phyloP scores from a whole-genome alignment of 176 grass and related monocot genomes.

The Coix lacrymajobi region DNA sequence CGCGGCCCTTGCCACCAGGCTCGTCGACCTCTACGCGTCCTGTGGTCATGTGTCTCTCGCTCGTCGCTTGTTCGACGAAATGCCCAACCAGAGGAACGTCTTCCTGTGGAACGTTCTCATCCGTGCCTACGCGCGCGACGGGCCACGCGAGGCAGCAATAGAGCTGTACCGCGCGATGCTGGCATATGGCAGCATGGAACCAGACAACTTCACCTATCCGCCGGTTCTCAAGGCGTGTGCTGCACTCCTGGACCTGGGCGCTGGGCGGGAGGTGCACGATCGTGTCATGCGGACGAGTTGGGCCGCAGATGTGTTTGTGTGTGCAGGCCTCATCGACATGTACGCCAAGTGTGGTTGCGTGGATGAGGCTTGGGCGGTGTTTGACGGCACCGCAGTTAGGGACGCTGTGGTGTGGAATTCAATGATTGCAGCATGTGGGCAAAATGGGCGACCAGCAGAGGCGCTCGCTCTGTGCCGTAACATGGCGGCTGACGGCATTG shows the following conservation, averaged over 20 bases:
- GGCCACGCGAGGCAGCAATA: conserved; percentile 39
- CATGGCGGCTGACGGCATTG: conserved; percentile 41
- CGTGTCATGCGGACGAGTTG: conserved; percentile 21
- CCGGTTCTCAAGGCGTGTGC: conserved; percentile 70
- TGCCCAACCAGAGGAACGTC: conserved; percentile 46
- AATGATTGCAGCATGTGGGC: conserved; percentile 63
- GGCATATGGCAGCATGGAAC: conserved; percentile 20
- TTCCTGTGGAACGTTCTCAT: conserved; percentile 78
- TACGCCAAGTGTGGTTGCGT: conserved; percentile 67
- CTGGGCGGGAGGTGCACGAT: conserved; percentile 44
- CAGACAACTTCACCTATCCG: conserved; percentile 67
- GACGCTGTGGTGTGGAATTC: conserved; percentile 69
- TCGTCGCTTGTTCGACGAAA: conserved; percentile 61
- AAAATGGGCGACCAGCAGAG: conserved; percentile 53
- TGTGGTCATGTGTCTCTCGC: conserved; percentile 32
- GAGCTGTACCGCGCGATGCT: conserved; percentile 50
- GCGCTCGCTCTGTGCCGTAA: conserved; percentile 45
- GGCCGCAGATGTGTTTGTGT: conserved; percentile 50
- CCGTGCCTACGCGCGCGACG: conserved; percentile 50
- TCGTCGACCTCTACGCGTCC: conserved; percentile 45
- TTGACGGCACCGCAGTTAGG: conserved; percentile 31
- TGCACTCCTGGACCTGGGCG: conserved; percentile 31
- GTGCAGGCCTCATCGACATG: conserved; percentile 54
- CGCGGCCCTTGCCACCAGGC: conserved; percentile 36
- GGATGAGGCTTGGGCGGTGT: conserved; percentile 42